phyloP scores from a whole-genome alignment of 1,284 basidiomycete species.

The Hemileia vastatrix region DNA sequence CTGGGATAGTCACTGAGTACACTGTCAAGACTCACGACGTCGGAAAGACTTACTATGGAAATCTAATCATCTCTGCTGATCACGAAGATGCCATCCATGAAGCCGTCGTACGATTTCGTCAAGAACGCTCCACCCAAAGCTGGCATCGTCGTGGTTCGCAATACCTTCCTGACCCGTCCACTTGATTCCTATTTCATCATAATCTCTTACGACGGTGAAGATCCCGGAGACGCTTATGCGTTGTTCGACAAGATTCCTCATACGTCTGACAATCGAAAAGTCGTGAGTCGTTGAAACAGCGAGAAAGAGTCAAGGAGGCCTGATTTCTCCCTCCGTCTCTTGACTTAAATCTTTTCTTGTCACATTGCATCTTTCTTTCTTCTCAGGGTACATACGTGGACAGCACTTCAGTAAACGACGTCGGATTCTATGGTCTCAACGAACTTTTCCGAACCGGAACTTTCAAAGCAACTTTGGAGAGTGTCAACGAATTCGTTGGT shows the following conservation, averaged over 20 bases:
- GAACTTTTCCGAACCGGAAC: background rate
- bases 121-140: conserved; percentile 9
- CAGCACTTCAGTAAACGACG: background rate
- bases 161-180: no score
- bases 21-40: conserved; percentile 14
- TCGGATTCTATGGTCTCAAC: background rate
- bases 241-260: conserved; percentile 17
- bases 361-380: background rate
- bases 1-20: conserved; percentile 31
- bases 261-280: background rate
- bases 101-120: no score
- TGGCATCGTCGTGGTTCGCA: conserved; percentile 11
- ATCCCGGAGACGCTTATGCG: conserved; percentile 1
- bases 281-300: background rate
- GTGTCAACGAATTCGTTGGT: background rate
- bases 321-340: background rate
- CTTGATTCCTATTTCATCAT: conserved; percentile 9
- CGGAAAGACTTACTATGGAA: conserved; percentile 10
- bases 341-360: no score
- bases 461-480: background rate
- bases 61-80: conserved; percentile 6
- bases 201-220: conserved; percentile 18
- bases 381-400: background rate
- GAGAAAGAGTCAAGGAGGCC: no score
- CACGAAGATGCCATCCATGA: conserved; percentile 1